Evolutionary conservation across 768 basidiomycete species (phyloP).

Genomic region (Kwoniella heveanensis): DNA sequence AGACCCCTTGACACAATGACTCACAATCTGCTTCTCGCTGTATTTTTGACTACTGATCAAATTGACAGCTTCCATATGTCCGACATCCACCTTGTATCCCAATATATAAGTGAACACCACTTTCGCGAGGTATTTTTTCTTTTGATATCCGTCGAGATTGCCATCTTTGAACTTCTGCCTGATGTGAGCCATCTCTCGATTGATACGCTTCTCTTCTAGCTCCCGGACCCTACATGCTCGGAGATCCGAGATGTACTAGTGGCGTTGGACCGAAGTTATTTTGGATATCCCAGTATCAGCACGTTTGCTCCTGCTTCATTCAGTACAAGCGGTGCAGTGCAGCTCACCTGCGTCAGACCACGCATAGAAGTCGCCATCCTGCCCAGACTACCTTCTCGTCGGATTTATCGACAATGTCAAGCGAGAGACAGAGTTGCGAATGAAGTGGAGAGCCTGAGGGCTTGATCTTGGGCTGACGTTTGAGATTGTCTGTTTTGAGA

Average conservation of each 20-base stretch:
- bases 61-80: slow-evolving; percentile 99
- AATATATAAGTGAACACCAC: slow-evolving; percentile 99
- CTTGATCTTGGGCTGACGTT: too few species aligned
- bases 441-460: too few species aligned
- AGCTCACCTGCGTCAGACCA: slow-evolving; percentile 81
- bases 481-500: too few species aligned
- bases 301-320: too few species aligned
- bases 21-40: slow-evolving; percentile 96
- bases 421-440: too few species aligned
- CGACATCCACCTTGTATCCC: slow-evolving; percentile 97
- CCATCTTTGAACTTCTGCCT: slow-evolving; percentile 91
- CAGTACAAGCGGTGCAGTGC: too few species aligned
- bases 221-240: slow-evolving; percentile 94
- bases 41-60: slow-evolving; percentile 93
- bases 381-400: neutral
- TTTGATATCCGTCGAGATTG: slow-evolving; percentile 59
- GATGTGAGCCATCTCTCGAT: slow-evolving; percentile 99
- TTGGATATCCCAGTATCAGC: too few species aligned
- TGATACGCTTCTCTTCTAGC: slow-evolving; percentile 96
- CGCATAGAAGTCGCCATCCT: slow-evolving; percentile 87
- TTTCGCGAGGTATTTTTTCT: slow-evolving; percentile 83
- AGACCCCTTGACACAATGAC: too few species aligned
- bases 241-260: slow-evolving; percentile 98
- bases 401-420: too few species aligned
- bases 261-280: too few species aligned